These are phyloP conservation scores for Porodaedalea pini DNA, from an alignment of 1,284 basidiomycete genomes.

Conservation along the genomic window DNA sequence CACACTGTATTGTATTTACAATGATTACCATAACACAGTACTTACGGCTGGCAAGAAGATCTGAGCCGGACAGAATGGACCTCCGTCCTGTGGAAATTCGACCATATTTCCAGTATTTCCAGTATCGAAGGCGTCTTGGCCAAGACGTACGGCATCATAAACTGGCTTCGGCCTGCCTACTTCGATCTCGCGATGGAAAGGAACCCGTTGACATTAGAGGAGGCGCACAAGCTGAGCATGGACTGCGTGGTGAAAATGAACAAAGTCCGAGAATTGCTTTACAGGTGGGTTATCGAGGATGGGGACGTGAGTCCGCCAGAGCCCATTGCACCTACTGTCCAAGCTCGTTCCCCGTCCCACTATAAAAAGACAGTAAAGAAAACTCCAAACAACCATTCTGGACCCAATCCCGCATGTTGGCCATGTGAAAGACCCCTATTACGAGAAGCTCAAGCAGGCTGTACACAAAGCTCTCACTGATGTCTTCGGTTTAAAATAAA, in stretches of 20 bases:
- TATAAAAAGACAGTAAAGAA: too few relatives aligned
- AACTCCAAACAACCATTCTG: too few relatives aligned
- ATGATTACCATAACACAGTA: not conserved
- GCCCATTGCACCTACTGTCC: too few relatives aligned
- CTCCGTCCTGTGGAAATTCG: conserved; percentile 16
- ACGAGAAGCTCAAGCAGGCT: too few relatives aligned
- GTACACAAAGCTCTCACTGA: too few relatives aligned
- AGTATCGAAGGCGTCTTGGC: conserved; percentile 3
- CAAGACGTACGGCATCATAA: not conserved
- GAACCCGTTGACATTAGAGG: conserved; percentile 4
- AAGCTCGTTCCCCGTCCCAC: too few relatives aligned
- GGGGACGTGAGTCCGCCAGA: not conserved
- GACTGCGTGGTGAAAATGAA: conserved; percentile 7
- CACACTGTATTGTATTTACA: not conserved
- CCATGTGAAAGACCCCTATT: too few relatives aligned
- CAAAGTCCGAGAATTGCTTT: not conserved
- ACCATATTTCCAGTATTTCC: not conserved
- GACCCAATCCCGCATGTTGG: too few relatives aligned
- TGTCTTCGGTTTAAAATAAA: too few relatives aligned
- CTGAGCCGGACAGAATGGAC: conserved; percentile 5
- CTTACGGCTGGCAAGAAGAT: not conserved
- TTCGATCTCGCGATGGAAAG: not conserved
- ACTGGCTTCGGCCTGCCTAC: conserved; percentile 4
- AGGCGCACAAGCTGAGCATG: not conserved
- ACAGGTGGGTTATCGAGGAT: not conserved